Percentiles rank a stretch among this genome's conserved stretches.
phyloP scores from a whole-genome alignment of 352 stramenopile species.

The Phytophthora sp. region DNA sequence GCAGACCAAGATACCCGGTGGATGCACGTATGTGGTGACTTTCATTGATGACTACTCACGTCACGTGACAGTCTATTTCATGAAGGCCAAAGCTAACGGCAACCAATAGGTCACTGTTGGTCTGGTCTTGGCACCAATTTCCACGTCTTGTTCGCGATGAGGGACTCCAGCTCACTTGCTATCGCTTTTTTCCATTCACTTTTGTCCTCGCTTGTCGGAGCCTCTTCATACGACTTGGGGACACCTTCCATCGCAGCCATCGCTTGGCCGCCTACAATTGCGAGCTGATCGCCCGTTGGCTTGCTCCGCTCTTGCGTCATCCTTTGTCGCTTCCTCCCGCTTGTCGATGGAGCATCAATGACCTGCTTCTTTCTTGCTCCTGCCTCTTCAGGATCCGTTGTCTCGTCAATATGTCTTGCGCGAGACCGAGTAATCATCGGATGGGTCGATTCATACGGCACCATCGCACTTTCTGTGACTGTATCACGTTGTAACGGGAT shows the following conservation, averaged over 20 bases:
- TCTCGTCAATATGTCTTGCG: background rate
- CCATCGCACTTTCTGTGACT: background rate
- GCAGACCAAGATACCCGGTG: constrained; percentile 14
- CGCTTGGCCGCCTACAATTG: background rate
- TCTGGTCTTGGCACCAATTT: constrained; percentile 9
- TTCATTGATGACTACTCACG: constrained; percentile 28
- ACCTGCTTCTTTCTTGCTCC: constrained; percentile 3
- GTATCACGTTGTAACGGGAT: constrained; percentile 6
- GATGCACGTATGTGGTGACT: constrained; percentile 9
- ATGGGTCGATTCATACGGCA: background rate
- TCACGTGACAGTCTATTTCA: constrained; percentile 22
- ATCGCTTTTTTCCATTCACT: constrained; percentile 12
- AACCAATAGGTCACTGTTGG: constrained; percentile 5
- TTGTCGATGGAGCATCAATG: background rate
- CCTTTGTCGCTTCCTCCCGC: constrained; percentile 6
- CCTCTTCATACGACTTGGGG: constrained; percentile 4
- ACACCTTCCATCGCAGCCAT: constrained; percentile 3
- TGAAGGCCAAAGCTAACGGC: constrained; percentile 11
- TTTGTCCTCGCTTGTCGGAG: background rate
- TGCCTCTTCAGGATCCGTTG: constrained; percentile 6
- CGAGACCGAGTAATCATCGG: constrained; percentile 1
- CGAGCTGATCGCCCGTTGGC: background rate
- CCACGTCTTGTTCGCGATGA: constrained; percentile 14
- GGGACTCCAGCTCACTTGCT: constrained; percentile 11
- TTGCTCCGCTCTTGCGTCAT: background rate